phyloP scores from a whole-genome alignment of 805 yeast species.

The Candida ascalaphidarum region DNA sequence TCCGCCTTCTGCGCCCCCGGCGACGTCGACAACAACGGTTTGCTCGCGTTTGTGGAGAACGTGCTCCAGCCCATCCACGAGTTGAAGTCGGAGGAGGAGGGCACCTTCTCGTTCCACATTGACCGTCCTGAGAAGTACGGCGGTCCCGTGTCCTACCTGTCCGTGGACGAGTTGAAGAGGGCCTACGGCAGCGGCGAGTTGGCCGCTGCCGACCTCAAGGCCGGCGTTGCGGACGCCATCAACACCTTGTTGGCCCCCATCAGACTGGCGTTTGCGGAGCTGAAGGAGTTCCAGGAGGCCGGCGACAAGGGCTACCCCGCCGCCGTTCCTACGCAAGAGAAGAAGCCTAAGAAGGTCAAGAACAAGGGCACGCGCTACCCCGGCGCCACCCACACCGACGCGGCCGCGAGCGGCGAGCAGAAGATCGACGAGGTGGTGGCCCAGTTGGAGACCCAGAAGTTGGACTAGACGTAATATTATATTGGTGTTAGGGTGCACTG shows the following conservation, averaged over 20 bases:
- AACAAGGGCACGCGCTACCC: conserved; percentile 89
- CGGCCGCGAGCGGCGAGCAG: too few relatives aligned
- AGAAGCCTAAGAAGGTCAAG: conserved; percentile 70
- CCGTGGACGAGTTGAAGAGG: conserved; percentile 59
- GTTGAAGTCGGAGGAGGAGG: conserved; percentile 49
- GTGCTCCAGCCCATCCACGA: conserved; percentile 84
- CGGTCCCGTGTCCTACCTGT: conserved; percentile 71
- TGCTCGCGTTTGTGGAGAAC: conserved; percentile 75
- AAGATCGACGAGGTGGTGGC: too few relatives aligned
- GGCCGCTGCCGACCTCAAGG: conserved; percentile 88
- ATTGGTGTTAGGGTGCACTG: too few relatives aligned
- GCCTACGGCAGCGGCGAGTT: conserved; percentile 70
- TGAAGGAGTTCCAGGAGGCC: conserved; percentile 68
- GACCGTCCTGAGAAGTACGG: conserved; percentile 96
- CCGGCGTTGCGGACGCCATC: conserved; percentile 84
- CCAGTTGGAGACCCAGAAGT: too few relatives aligned
- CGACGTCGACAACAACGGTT: conserved; percentile 78
- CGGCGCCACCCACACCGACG: conserved; percentile 32
- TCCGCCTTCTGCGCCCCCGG: conserved; percentile 97
- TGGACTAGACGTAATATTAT: too few relatives aligned
- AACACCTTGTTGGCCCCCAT: conserved; percentile 78
- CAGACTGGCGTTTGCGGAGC: conserved; percentile 54
- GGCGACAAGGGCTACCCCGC: conserved; percentile 79
- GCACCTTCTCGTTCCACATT: conserved; percentile 57
- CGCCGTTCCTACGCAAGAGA: conserved; percentile 48